Evolutionary conservation across 2,329 filamentous ascomycete species (phyloP).

Genomic region (Geosmithia flava): DNA sequence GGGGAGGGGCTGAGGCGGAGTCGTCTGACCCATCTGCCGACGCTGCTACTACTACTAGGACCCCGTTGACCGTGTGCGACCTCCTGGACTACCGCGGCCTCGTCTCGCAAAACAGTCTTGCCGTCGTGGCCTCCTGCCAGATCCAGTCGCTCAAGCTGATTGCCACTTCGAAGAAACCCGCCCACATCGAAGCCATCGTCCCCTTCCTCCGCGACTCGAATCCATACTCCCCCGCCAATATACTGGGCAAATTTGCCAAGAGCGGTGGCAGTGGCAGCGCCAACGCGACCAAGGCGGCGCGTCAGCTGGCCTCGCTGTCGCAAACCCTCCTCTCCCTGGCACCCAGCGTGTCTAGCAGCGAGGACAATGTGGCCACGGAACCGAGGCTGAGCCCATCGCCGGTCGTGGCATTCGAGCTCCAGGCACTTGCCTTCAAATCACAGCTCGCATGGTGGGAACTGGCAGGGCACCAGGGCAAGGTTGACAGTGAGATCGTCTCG

Average conservation of each 20-base stretch:
- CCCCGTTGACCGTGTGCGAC: constrained; percentile 29
- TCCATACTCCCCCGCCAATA: constrained; percentile 42
- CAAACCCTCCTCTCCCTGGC: constrained; percentile 53
- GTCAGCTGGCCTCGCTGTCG: constrained; percentile 54
- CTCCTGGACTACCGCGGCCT: constrained; percentile 48
- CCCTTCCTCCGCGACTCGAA: constrained; percentile 40
- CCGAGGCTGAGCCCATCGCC: constrained; percentile 43
- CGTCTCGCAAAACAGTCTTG: constrained; percentile 29
- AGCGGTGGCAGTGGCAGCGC: constrained; percentile 23
- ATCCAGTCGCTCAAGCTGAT: constrained; percentile 53
- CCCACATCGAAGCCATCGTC: constrained; percentile 43
- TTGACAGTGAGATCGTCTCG: constrained; percentile 51
- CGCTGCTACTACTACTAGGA: constrained; percentile 7
- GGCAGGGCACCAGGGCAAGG: constrained; percentile 43
- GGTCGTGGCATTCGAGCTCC: constrained; percentile 45
- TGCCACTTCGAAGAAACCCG: constrained; percentile 44
- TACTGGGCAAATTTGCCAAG: constrained; percentile 37
- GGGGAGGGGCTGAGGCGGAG: constrained; percentile 1
- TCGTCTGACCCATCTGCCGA: constrained; percentile 17
- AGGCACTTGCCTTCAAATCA: constrained; percentile 48
- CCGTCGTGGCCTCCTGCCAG: constrained; percentile 51
- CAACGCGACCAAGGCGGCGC: constrained; percentile 43
- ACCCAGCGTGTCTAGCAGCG: constrained; percentile 52
- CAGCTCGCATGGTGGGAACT: constrained; percentile 56
- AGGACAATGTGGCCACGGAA: constrained; percentile 44